Evolutionary conservation across 805 yeast species (phyloP), one percentile per base, ranked within the genome.

Genomic region (Ogataea ramenticola): DNA sequence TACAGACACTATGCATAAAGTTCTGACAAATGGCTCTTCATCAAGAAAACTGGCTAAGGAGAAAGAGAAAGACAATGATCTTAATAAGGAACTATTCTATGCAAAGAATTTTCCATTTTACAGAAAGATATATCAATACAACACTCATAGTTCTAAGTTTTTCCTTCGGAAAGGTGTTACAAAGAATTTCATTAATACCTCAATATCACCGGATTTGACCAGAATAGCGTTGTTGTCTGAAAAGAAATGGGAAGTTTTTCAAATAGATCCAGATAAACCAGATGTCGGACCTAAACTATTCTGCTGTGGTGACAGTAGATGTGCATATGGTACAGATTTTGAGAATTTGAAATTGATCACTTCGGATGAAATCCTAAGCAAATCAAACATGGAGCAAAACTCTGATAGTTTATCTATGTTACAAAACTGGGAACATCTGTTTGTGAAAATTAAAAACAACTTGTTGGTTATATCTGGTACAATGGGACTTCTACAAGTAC

Each of bases 81-180:
- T 21, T n/a, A 56, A 56, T 40, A 79, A 80, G 49, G 96, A 86
- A 56, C 70, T 74, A 43, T 71, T 79, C 43, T 87, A 81, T 59
- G 80, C 82, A 6, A 83, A 80, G 53, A 86, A 91, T 53, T 89
- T 87, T 62, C 97, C 97, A 0, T 77, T 80, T 44, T 86, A 83
- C 57, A 71, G 96, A 46, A 81, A 76, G 48, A 70, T 76, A 41
- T 68, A 71, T 41, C 77, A 77, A 37, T 73, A 72, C 54, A 64
- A 68, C 24, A 75, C 82, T 0, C 81, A 77, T 45, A 58, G 58
- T 21, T 62, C 79, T 9, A 71, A 71, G 40, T 66, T 77, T 43
- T 64, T 78, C 29, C 58, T 74, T 41, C 64, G 74, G 30, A 65
- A 69, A 5, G 44, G 49, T 4, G 40, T 41, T 61, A 65, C 78